Base-by-base conservation (phyloP, 2,329 filamentous ascomycete genomes). In the Daldinia sp. region DNA sequence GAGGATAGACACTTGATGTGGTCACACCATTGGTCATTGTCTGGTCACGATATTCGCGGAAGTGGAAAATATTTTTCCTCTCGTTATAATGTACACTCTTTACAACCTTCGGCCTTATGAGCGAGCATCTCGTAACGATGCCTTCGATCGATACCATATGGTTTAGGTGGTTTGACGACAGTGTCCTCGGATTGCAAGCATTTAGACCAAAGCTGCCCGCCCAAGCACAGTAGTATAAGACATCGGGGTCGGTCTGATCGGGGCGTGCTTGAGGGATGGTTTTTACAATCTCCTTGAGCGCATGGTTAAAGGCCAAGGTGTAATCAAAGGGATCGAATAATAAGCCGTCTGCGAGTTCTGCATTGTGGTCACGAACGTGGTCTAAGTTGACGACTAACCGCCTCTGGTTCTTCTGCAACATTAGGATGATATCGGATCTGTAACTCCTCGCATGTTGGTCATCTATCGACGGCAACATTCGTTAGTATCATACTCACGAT, bases 11-110 rank as follows among this genome's bases (percentile, higher is more conserved):
- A 75, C 93, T 97, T 48, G 93, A 91, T 71, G 92, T 98, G 12
- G 93, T 93, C 35, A 92, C 90, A 20, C 93, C 94, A 77, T 92
- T 96, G 60, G 93, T 95, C 95, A 98, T 99, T 2, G 96, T 99
- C 83, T 98, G 95, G 80, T 99, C 96, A 74, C 91, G 88, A 80
- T 99, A 99, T 79, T 96, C 93, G 72, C 94, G 88, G 76, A 93
- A 94, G 76, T 95, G 90, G 74, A 98, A 99, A 44, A 91, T 92
- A 71, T 93, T 88, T 79, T 93, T 94, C 72, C 83, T 89, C 81
- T 98, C 94, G 76, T 93, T 97, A 82, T 94, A 98, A 80, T 99
- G 96, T 60, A 99, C 94, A 81, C 96, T 98, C 83, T 97, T 97
- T 69, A 98, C 91, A n/a, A 99, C 90, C 82, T 99, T 99, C 10